Conservation (phyloP, 768 basidiomycete genomes). For the Termitomyces sp. region DNA sequence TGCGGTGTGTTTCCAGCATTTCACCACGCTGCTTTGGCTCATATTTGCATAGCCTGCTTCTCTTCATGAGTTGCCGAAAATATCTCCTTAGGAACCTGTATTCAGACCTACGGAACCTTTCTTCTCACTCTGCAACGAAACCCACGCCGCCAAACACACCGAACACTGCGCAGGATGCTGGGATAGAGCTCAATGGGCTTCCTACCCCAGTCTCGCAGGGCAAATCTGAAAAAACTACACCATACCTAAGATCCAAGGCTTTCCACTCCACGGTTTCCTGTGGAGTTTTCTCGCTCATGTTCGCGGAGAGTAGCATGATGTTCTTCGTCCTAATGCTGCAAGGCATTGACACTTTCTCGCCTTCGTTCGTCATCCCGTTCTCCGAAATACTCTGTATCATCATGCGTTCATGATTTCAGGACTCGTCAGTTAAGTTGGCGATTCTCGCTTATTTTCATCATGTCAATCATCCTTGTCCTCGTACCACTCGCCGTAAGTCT, state of each 20-base stretch:
- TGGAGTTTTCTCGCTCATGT: slow-evolving; percentile 60
- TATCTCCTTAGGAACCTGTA: slow-evolving; percentile 56
- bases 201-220: slow-evolving; percentile 31
- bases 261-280: slow-evolving; percentile 55
- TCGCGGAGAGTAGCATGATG: slow-evolving; percentile 69
- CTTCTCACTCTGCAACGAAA: slow-evolving; percentile 22
- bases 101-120: slow-evolving; percentile 48
- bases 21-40: background rate
- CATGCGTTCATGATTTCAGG: slow-evolving; percentile 26
- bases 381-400: background rate
- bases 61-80: slow-evolving; percentile 56
- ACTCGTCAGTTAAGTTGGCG: slow-evolving; percentile 64
- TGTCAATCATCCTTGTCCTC: slow-evolving; percentile 56
- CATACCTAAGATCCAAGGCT: slow-evolving; percentile 8
- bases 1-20: slow-evolving; percentile 2
- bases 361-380: slow-evolving; percentile 31
- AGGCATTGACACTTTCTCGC: slow-evolving; percentile 46
- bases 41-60: slow-evolving; percentile 27
- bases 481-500: slow-evolving; percentile 63
- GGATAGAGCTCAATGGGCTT: slow-evolving; percentile 33
- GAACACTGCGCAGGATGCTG: slow-evolving; percentile 15
- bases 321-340: slow-evolving; percentile 75
- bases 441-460: slow-evolving; percentile 56
- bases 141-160: slow-evolving; percentile 12
- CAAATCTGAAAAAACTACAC: slow-evolving; percentile 13